phyloP scores from a whole-genome alignment of 23 red algal species.

The Cyanidioschyzon merolae region DNA sequence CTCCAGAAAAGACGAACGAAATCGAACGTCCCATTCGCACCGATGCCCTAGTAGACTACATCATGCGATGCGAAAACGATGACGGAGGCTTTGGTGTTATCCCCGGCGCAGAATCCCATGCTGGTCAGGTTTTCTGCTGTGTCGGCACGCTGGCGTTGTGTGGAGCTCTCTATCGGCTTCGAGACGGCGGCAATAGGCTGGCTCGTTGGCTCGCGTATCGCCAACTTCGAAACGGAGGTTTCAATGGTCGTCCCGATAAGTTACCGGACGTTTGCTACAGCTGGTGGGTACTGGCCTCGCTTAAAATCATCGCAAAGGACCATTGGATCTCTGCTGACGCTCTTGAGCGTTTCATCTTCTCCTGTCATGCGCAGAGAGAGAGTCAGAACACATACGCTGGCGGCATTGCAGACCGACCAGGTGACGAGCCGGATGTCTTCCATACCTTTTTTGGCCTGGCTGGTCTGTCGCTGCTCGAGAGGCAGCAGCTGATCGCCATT shows the following conservation, averaged over 20 bases:
- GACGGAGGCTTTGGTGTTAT: constrained; percentile 95
- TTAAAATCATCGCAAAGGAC: constrained; percentile 50
- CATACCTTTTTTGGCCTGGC: constrained; percentile 97
- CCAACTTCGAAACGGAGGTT: constrained; percentile 71
- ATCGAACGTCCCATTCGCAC: not conserved
- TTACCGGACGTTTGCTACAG: constrained; percentile 94
- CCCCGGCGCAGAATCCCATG: constrained; percentile 80
- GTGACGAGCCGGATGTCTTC: constrained; percentile 83
- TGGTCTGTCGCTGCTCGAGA: constrained; percentile 59
- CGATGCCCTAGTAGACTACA: constrained; percentile 32
- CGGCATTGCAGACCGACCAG: constrained; percentile 83
- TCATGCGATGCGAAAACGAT: constrained; percentile 69
- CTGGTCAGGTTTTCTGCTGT: constrained; percentile 94
- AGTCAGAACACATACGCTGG: constrained; percentile 22
- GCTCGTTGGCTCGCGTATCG: constrained; percentile 65
- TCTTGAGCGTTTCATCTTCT: constrained; percentile 54
- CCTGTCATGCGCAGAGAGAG: constrained; percentile 22
- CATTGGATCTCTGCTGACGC: constrained; percentile 52
- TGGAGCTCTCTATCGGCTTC: constrained; percentile 32
- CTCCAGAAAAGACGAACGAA: not conserved
- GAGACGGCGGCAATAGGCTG: constrained; percentile 29
- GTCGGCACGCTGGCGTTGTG: constrained; percentile 58
- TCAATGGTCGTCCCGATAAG: constrained; percentile 97
- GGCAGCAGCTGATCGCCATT: constrained; percentile 14
- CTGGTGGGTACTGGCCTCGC: constrained; percentile 87